A percentile compares a stretch with the other conserved stretches of the same genome.
Evolutionary conservation across 2,329 filamentous ascomycete genomes (phyloP).

Genomic region (Capronia epimyces): DNA sequence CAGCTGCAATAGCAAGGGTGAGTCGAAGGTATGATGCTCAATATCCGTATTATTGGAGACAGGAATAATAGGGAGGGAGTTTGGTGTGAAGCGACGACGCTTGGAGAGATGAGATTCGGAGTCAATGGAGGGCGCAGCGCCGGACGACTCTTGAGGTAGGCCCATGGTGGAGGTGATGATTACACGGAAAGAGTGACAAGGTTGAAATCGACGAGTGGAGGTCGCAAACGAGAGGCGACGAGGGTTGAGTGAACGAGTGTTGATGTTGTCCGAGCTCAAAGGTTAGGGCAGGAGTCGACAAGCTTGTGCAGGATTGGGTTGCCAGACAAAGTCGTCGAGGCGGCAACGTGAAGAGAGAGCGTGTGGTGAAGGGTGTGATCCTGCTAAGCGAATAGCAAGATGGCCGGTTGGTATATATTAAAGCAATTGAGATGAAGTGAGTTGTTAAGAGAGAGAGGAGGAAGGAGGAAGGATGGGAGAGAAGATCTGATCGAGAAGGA

Average conservation of each 20-base stretch:
- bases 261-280: background rate
- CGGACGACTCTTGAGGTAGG: conserved; percentile 15
- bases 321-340: conserved; percentile 45
- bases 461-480: background rate
- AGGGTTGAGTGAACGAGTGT: background rate
- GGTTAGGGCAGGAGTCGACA: background rate
- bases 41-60: conserved; percentile 24
- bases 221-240: background rate
- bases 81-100: conserved; percentile 42
- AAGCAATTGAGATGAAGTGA: background rate
- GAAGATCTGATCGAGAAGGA: conserved; percentile 7
- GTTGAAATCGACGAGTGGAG: background rate
- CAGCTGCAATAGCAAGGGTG: conserved; percentile 36
- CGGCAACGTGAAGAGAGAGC: conserved; percentile 23
- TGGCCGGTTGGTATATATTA: background rate
- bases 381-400: conserved; percentile 27
- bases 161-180: conserved; percentile 11
- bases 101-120: conserved; percentile 33
- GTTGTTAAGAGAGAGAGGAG: background rate
- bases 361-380: conserved; percentile 2
- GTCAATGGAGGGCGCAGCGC: conserved; percentile 11
- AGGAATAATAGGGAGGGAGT: conserved; percentile 31
- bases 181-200: background rate
- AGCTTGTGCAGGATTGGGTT: background rate
- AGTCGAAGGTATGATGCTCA: conserved; percentile 24